A percentile compares a stretch with the other conserved stretches of the same genome.
Evolutionary conservation across 768 basidiomycete genomes (phyloP).

Genomic region (Scleroderma citrinum): DNA sequence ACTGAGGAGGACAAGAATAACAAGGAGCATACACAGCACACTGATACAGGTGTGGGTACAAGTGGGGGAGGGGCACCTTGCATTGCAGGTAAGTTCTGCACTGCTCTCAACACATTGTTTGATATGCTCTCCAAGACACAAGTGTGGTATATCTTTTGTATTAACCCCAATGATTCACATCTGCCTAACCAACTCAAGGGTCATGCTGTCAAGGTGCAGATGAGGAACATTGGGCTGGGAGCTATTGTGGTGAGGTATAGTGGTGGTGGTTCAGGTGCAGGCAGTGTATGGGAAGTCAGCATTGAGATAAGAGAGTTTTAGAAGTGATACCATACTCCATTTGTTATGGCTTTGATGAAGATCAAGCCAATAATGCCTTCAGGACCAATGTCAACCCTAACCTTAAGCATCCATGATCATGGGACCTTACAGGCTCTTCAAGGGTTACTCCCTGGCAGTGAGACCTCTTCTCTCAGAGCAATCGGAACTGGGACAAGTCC

Average conservation of each 20-base stretch:
- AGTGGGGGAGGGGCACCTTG: conserved; percentile 47
- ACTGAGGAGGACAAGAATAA: conserved; percentile 48
- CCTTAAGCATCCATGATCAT: too few species aligned
- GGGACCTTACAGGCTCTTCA: too few species aligned
- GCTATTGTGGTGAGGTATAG: conserved; percentile 76
- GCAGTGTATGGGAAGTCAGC: too few species aligned
- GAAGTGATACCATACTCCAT: too few species aligned
- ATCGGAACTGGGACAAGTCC: too few species aligned
- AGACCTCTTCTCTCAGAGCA: too few species aligned
- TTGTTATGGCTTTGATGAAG: too few species aligned
- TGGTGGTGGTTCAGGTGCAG: too few species aligned
- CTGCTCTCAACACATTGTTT: conserved; percentile 82
- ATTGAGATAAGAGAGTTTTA: too few species aligned
- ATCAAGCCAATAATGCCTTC: too few species aligned
- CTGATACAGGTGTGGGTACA: conserved; percentile 12
- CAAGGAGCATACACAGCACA: conserved; percentile 31
- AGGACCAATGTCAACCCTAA: too few species aligned
- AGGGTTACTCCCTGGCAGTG: too few species aligned
- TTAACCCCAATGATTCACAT: conserved; percentile 94
- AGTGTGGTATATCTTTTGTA: conserved; percentile 80
- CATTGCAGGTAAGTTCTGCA: conserved; percentile 83
- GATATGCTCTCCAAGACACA: conserved; percentile 87
- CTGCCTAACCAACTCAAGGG: conserved; percentile 93
- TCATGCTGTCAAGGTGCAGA: conserved; percentile 85
- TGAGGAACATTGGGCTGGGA: conserved; percentile 70